These are phyloP conservation scores for Septoria petroselini DNA, from an alignment of 2,329 filamentous ascomycete genomes.

Conservation along the genomic window DNA sequence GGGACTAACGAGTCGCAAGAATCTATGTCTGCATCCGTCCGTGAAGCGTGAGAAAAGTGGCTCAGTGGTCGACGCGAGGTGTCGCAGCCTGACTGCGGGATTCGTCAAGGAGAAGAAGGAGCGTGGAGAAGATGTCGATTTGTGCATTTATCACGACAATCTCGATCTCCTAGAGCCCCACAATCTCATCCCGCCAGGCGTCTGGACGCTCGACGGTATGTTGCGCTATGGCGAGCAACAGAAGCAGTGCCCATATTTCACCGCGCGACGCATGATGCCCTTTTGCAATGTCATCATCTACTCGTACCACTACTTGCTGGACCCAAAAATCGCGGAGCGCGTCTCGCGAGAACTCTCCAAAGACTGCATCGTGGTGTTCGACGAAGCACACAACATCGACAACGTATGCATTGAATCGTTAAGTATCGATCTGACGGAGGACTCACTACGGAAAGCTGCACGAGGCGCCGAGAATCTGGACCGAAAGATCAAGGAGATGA, in stretches of 20 bases:
- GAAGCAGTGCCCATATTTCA: constrained; percentile 98
- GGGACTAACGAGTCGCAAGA: constrained; percentile 93
- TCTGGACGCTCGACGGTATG: constrained; percentile 91
- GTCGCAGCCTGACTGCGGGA: constrained; percentile 88
- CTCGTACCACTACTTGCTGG: constrained; percentile 96
- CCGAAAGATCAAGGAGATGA: constrained; percentile 88
- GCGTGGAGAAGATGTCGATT: constrained; percentile 85
- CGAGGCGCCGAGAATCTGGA: constrained; percentile 89
- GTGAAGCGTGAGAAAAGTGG: constrained; percentile 97
- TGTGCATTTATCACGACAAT: constrained; percentile 98
- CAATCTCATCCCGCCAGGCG: constrained; percentile 88
- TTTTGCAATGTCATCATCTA: constrained; percentile 99
- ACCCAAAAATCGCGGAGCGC: constrained; percentile 94
- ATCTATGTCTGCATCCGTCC: constrained; percentile 90
- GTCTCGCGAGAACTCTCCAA: constrained; percentile 95
- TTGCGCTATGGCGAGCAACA: constrained; percentile 87
- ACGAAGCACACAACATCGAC: constrained; percentile 98
- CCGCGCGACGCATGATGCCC: constrained; percentile 94
- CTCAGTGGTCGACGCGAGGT: constrained; percentile 88
- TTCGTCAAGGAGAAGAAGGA: constrained; percentile 99
- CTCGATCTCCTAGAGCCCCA: constrained; percentile 91
- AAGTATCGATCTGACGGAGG: constrained; percentile 94
- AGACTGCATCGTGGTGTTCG: constrained; percentile 97
- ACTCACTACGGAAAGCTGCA: constrained; percentile 85
- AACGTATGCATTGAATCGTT: constrained; percentile 98